A percentile compares a stretch with the other conserved stretches of the same genome.
These are phyloP conservation scores for Fusarium paranaense DNA, from an alignment of 2,329 filamentous ascomycete genomes.

Conservation along the genomic window DNA sequence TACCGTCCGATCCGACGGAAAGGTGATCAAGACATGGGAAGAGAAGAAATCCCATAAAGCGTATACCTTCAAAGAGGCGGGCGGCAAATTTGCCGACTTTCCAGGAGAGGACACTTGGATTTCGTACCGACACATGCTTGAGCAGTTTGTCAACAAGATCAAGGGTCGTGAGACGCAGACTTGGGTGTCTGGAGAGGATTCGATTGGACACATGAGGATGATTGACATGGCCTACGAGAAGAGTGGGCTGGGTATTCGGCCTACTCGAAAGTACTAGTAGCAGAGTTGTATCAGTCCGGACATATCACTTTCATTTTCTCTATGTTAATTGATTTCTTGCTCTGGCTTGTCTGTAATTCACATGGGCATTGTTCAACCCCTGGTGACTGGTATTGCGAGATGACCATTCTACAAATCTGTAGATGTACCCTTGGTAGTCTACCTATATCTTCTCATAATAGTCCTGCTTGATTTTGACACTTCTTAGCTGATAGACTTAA, in stretches of 20 bases:
- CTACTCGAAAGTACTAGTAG: background rate
- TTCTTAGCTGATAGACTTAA: no score
- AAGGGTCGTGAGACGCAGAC: background rate
- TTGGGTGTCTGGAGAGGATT: background rate
- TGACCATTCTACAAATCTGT: no score
- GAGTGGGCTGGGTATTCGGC: background rate
- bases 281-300: background rate
- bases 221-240: conserved; percentile 9
- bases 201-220: background rate
- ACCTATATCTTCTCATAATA: no score
- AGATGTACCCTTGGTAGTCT: no score
- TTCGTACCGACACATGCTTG: background rate
- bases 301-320: background rate
- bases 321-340: background rate
- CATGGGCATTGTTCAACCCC: no score
- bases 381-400: no score
- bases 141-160: conserved; percentile 3
- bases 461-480: no score
- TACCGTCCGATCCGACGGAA: background rate
- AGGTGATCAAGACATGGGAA: background rate
- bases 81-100: background rate
- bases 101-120: conserved; percentile 1
- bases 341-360: background rate
- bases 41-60: background rate
- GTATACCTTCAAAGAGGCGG: background rate